Evolutionary conservation across 75 land plant species (phyloP).

Genomic region (Selaginella moellendorffii): DNA sequence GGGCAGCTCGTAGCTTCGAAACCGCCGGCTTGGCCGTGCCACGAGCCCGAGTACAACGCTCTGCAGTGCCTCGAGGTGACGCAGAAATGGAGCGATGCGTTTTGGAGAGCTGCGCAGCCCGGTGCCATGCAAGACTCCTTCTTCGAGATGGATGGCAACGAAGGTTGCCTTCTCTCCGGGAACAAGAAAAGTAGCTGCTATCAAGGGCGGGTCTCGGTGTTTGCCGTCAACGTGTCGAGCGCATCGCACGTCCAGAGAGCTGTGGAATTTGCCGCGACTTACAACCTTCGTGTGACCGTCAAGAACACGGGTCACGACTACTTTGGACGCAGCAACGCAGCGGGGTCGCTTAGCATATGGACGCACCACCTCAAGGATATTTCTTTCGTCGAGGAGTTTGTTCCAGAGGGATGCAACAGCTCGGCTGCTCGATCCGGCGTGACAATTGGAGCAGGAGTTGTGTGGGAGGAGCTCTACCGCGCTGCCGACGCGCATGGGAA

Average conservation of each 20-base stretch:
- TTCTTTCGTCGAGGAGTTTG: constrained; percentile 1
- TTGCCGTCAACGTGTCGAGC: background rate
- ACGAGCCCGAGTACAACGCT: background rate
- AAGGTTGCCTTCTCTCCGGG: background rate
- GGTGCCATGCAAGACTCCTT: background rate
- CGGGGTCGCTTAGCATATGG: constrained; percentile 2
- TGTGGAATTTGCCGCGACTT: background rate
- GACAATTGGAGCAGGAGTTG: background rate
- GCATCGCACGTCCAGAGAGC: background rate
- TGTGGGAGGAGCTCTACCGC: constrained; percentile 3
- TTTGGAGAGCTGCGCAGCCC: background rate
- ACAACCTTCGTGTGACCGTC: background rate
- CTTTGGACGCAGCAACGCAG: background rate
- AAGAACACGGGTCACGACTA: constrained; percentile 11
- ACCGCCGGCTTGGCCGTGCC: background rate
- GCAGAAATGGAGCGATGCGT: background rate
- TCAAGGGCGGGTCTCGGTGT: constrained; percentile 1
- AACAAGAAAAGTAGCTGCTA: background rate
- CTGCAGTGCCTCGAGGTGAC: background rate
- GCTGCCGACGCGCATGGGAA: constrained; percentile 4
- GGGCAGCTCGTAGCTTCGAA: background rate
- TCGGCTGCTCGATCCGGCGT: background rate
- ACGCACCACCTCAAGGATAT: constrained; percentile 4
- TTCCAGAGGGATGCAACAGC: background rate
- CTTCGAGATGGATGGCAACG: background rate